Evolutionary conservation across 1,284 basidiomycete genomes (phyloP).

Genomic region (Cerrena zonata): DNA sequence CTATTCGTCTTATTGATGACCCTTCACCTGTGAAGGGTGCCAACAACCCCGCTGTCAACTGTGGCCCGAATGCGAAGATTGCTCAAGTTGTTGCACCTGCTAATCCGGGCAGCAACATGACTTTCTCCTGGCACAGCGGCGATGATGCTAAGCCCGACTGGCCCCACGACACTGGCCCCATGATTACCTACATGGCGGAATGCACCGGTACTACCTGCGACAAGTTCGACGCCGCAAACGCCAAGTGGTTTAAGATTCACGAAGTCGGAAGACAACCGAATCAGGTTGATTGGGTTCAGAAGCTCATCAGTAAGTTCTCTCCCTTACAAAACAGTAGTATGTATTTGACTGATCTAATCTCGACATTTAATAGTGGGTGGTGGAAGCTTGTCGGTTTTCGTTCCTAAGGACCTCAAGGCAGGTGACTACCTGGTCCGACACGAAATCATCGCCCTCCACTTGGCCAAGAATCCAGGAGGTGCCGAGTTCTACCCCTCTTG

Average conservation of each 20-base stretch:
- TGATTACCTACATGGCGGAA: constrained; percentile 65
- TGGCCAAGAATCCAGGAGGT: constrained; percentile 42
- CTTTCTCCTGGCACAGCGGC: constrained; percentile 54
- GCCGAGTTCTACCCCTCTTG: constrained; percentile 75
- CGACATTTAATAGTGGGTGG: constrained; percentile 26
- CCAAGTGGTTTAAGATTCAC: constrained; percentile 67
- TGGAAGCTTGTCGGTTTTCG: constrained; percentile 37
- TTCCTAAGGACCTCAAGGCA: constrained; percentile 50
- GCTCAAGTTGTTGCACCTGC: constrained; percentile 33
- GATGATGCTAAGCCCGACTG: constrained; percentile 41
- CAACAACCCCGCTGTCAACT: constrained; percentile 33
- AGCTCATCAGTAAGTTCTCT: constrained; percentile 30
- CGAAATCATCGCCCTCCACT: constrained; percentile 68
- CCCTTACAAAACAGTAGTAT: not conserved
- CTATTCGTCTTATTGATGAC: constrained; percentile 24
- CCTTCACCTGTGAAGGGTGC: constrained; percentile 39
- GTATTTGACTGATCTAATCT: not conserved
- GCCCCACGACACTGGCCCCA: constrained; percentile 43
- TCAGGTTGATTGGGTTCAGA: constrained; percentile 33
- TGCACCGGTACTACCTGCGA: constrained; percentile 54
- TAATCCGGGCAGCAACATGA: constrained; percentile 34
- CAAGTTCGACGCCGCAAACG: constrained; percentile 49
- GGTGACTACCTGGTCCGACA: constrained; percentile 68
- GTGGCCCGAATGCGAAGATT: constrained; percentile 36
- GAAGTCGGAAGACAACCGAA: constrained; percentile 36